These are phyloP conservation scores for Monilinia fructicola DNA, from an alignment of 2,329 filamentous ascomycete genomes.

Conservation along the genomic window DNA sequence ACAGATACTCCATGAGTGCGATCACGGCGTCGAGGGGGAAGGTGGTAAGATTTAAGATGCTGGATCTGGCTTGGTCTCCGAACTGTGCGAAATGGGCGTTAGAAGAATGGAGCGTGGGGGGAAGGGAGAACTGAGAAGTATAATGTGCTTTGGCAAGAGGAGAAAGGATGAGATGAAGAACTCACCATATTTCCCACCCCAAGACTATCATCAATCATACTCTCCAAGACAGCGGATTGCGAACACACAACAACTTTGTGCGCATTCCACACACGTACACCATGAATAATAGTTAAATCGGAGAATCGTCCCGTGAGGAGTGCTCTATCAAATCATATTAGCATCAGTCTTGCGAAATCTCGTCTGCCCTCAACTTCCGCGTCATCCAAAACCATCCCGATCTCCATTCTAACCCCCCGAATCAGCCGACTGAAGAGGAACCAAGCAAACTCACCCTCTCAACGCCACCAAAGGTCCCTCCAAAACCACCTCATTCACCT, in stretches of 20 bases:
- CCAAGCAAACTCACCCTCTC: background rate
- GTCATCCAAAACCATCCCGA: too few species aligned
- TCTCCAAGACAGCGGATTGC: conserved; percentile 32
- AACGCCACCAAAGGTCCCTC: conserved; percentile 12
- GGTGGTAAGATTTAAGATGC: conserved; percentile 26
- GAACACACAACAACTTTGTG: conserved; percentile 35
- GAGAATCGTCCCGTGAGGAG: conserved; percentile 34
- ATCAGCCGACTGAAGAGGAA: background rate
- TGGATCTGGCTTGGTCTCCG: background rate
- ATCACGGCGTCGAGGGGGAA: conserved; percentile 24
- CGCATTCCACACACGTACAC: conserved; percentile 30
- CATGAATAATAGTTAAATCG: conserved; percentile 33
- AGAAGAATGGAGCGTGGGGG: background rate
- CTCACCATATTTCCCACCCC: background rate
- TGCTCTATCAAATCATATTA: conserved; percentile 24
- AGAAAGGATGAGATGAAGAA: background rate
- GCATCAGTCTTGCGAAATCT: background rate
- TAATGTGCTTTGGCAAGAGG: too few species aligned
- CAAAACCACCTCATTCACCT: conserved; percentile 13
- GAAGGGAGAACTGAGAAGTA: conserved; percentile 3
- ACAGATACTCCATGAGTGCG: conserved; percentile 33
- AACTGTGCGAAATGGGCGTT: conserved; percentile 5
- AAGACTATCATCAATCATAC: conserved; percentile 25
- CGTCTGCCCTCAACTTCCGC: background rate
- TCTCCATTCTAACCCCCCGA: background rate